Conservation (phyloP, 2,329 filamentous ascomycete species). For the Aspergillus udagawae region DNA sequence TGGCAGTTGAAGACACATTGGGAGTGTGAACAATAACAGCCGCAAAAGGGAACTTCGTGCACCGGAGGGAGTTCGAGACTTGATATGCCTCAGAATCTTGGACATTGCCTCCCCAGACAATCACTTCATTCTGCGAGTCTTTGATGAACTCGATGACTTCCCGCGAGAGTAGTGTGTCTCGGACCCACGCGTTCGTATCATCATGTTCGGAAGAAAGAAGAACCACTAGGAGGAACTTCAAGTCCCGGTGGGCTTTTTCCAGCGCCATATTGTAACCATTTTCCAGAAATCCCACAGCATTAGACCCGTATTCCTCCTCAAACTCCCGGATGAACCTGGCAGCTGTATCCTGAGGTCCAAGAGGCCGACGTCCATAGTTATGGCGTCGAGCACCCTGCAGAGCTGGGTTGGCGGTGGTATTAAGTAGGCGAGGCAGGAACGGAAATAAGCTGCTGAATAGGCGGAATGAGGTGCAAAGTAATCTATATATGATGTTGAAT, state of each 20-base stretch:
- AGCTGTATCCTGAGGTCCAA: slow-evolving; percentile 83
- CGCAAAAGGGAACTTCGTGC: slow-evolving; percentile 89
- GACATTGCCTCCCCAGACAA: slow-evolving; percentile 91
- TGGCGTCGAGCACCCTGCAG: slow-evolving; percentile 45
- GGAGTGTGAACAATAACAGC: slow-evolving; percentile 84
- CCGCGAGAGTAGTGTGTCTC: slow-evolving; percentile 72
- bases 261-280: slow-evolving; percentile 88
- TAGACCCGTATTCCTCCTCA: slow-evolving; percentile 80
- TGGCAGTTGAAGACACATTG: slow-evolving; percentile 74
- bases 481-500: slow-evolving; percentile 70
- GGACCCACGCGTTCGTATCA: slow-evolving; percentile 76
- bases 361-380: slow-evolving; percentile 66
- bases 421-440: slow-evolving; percentile 66
- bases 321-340: slow-evolving; percentile 88
- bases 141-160: slow-evolving; percentile 72
- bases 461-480: slow-evolving; percentile 64
- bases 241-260: slow-evolving; percentile 81
- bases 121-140: slow-evolving; percentile 70
- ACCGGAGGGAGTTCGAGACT: slow-evolving; percentile 79
- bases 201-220: slow-evolving; percentile 92
- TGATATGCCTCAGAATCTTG: slow-evolving; percentile 93
- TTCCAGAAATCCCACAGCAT: slow-evolving; percentile 70
- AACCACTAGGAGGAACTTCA: slow-evolving; percentile 87
- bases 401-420: slow-evolving; percentile 47
- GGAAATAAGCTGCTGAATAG: slow-evolving; percentile 74